Conservation (phyloP, 768 basidiomycete species). For the Pleurotus giganteus region DNA sequence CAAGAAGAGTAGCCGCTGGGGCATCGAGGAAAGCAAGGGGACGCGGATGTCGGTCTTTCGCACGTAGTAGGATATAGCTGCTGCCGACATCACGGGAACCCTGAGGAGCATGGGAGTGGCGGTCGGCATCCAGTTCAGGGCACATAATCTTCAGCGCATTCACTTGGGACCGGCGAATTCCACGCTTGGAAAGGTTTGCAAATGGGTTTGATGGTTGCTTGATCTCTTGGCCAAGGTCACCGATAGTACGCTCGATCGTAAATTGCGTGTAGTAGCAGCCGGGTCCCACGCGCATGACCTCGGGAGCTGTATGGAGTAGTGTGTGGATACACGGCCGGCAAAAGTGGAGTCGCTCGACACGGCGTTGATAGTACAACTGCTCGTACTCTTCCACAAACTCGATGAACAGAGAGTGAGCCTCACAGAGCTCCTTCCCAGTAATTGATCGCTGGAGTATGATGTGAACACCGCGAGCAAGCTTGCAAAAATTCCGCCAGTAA, state of each 20-base stretch:
- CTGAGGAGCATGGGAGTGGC: neutral
- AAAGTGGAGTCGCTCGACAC: constrained; percentile 17
- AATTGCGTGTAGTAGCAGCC: constrained; percentile 14
- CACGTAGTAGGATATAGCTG: constrained; percentile 9
- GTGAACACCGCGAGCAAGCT: constrained; percentile 13
- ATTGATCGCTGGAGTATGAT: constrained; percentile 11
- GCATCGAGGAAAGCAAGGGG: neutral
- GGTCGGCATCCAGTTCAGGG: constrained; percentile 4
- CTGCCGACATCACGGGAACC: constrained; percentile 1
- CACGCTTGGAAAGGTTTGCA: constrained; percentile 20
- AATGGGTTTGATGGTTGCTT: constrained; percentile 19
- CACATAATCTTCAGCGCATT: constrained; percentile 4
- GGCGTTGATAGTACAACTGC: constrained; percentile 16
- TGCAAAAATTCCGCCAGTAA: constrained; percentile 16
- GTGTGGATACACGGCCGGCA: constrained; percentile 17
- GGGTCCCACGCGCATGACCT: constrained; percentile 17
- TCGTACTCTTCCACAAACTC: constrained; percentile 17
- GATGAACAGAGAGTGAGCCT: constrained; percentile 9
- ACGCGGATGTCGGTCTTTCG: neutral
- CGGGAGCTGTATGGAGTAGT: constrained; percentile 13
- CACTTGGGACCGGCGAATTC: neutral
- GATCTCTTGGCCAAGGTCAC: constrained; percentile 17
- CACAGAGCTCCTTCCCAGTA: neutral
- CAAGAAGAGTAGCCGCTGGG: neutral
- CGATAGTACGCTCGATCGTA: constrained; percentile 18